phyloP scores from a whole-genome alignment of 331 rosid genomes.

The Quercus tomentella region DNA sequence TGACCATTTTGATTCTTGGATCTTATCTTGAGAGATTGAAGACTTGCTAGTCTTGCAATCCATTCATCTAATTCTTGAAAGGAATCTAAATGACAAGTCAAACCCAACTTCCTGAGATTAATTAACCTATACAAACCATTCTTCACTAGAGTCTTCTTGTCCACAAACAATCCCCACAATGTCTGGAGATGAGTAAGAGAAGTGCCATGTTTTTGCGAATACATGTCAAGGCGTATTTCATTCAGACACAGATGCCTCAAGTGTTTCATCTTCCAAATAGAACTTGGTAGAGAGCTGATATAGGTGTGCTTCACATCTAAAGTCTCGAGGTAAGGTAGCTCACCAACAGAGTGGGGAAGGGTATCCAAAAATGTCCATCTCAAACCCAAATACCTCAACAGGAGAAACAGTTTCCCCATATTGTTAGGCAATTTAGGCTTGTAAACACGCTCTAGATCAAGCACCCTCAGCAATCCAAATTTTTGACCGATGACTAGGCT shows the following conservation, averaged over 20 bases:
- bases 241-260: neutral
- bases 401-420: neutral
- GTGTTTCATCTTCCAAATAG: neutral
- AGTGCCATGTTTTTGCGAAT: neutral
- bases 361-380: neutral
- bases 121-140: neutral
- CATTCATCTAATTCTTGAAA: neutral
- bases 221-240: neutral
- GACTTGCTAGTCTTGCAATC: neutral
- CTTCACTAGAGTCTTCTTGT: neutral
- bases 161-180: neutral
- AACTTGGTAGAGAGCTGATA: neutral
- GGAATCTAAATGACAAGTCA: neutral
- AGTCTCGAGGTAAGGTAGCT: neutral
- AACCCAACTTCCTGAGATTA: neutral
- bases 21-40: neutral
- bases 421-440: neutral
- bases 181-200: neutral
- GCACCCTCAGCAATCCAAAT: neutral
- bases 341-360: neutral
- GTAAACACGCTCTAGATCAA: neutral
- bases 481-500: neutral
- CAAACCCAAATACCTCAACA: neutral
- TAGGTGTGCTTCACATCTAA: neutral
- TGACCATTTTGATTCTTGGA: neutral